Base-by-base conservation (phyloP, 768 basidiomycete species). In the Mrakia frigida region DNA sequence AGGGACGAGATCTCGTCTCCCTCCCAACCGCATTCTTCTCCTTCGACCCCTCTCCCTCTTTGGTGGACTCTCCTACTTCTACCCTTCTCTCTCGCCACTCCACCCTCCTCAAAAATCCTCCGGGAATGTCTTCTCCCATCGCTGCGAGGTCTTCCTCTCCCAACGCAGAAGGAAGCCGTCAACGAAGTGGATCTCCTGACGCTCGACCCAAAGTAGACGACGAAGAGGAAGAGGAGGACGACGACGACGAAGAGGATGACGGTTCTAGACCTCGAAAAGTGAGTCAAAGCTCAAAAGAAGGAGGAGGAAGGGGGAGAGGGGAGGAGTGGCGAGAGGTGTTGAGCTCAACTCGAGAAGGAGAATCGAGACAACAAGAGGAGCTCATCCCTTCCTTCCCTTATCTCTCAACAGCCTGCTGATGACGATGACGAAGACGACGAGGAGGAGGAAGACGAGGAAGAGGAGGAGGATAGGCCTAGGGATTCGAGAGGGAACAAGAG, bases 401-500 rank as follows among this genome's bases (percentile, higher is more conserved):
- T 37, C n/a, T 21, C 28, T 53, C 2, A 14, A 52, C 52, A 52
- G 43, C 61, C 43, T 50, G 50, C 37, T 23, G 74, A 53, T 33
- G 74, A 74, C 21, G 74, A 68, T 23, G 73, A 74, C 21, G 73
- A 65, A 2, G 67, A 75, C 2, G 52, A 75, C 5, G 68, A 75
- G 2, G 74, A 75, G 6, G 53, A 75, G 9, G 63, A 68, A 3
- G 74, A 68, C 13, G 67, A 69, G n/a, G 74, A 70, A 16, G 74
- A 75, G 46, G 70, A 72, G 35, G 70, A 68, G 50, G 74, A 75
- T 50, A 46, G 63, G 52, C 46, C 50, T 33, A 39, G 68, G 11
- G 74, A 43, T 10, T 65, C 61, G 74, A 68, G 63, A 59, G 61
- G 46, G 61, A 67, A 70, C 52, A 77, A 59, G 72, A 72, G 31